Percentiles rank a stretch among this genome's conserved stretches.
These are phyloP conservation scores for Tremellales sp. DNA, from an alignment of 1,284 basidiomycete species.

Conservation along the genomic window DNA sequence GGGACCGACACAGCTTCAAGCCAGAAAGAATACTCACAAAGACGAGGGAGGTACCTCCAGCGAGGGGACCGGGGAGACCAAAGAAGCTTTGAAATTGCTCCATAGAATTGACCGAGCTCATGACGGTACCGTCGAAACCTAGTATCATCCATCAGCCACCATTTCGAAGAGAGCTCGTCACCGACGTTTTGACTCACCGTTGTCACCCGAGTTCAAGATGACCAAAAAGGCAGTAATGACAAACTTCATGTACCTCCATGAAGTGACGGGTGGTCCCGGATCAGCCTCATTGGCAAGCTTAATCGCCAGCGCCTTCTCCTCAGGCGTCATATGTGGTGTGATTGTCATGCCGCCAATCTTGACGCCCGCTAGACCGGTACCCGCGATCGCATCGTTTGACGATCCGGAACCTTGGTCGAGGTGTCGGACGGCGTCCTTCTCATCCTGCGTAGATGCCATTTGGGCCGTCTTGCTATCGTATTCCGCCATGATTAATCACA, in stretches of 20 bases:
- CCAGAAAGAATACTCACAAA: background rate
- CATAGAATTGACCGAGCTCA: constrained; percentile 57
- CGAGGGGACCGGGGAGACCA: constrained; percentile 47
- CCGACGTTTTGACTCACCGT: constrained; percentile 12
- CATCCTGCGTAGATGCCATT: background rate
- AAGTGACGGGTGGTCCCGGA: constrained; percentile 53
- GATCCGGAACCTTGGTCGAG: background rate
- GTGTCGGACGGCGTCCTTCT: background rate
- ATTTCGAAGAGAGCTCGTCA: constrained; percentile 45
- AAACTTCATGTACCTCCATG: constrained; percentile 47
- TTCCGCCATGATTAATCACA: too few species aligned
- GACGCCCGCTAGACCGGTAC: too few species aligned
- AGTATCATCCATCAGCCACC: too few species aligned
- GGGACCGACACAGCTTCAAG: too few species aligned
- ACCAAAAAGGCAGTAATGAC: constrained; percentile 50
- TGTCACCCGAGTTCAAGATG: constrained; percentile 52
- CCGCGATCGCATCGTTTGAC: too few species aligned
- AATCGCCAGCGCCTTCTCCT: constrained; percentile 43
- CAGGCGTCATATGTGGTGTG: constrained; percentile 19
- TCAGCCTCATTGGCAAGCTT: constrained; percentile 54
- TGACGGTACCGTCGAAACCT: constrained; percentile 50
- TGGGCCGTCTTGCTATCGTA: too few species aligned
- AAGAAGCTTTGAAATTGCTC: constrained; percentile 54
- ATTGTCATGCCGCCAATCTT: constrained; percentile 9
- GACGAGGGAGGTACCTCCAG: constrained; percentile 51